Evolutionary conservation across 108 stramenopile genomes (phyloP).

Genomic region (Cyclostephanos tholiformis): DNA sequence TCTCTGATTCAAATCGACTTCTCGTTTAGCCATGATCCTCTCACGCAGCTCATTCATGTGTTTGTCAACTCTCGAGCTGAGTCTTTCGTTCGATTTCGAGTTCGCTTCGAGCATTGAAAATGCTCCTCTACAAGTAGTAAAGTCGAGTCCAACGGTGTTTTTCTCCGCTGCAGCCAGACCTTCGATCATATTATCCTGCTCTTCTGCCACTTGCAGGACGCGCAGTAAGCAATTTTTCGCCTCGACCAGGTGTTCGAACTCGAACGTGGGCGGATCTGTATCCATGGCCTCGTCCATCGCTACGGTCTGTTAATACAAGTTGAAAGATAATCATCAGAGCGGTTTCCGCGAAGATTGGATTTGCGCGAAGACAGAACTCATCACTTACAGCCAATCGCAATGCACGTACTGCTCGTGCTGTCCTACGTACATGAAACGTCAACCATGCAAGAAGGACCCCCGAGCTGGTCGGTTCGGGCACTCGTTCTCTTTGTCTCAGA

Average conservation of each 20-base stretch:
- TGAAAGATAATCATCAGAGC: neutral
- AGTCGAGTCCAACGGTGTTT: slow-evolving; percentile 47
- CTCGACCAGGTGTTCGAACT: slow-evolving; percentile 44
- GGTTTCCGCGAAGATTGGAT: neutral
- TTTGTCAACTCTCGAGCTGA: slow-evolving; percentile 51
- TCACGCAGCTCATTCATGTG: slow-evolving; percentile 47
- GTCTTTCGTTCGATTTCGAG: slow-evolving; percentile 53
- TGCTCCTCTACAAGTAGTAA: slow-evolving; percentile 39
- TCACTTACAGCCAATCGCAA: slow-evolving; percentile 35
- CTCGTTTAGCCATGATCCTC: slow-evolving; percentile 45
- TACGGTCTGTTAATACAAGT: slow-evolving; percentile 8
- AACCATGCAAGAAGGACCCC: slow-evolving; percentile 54
- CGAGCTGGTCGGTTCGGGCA: slow-evolving; percentile 43
- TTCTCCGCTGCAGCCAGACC: slow-evolving; percentile 39
- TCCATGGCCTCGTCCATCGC: slow-evolving; percentile 54
- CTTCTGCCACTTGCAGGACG: slow-evolving; percentile 56
- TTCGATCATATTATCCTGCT: slow-evolving; percentile 67
- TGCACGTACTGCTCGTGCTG: slow-evolving; percentile 46
- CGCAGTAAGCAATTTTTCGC: slow-evolving; percentile 54
- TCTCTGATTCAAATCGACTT: slow-evolving; percentile 49
- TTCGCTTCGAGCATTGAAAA: slow-evolving; percentile 44
- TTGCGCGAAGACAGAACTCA: neutral
- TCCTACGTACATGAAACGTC: slow-evolving; percentile 56
- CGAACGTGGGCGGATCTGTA: slow-evolving; percentile 36
- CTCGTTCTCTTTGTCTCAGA: slow-evolving; percentile 51